Evolutionary conservation across 202 grass and related monocot genomes (phyloP).

Genomic region (Panicum virgatum): DNA sequence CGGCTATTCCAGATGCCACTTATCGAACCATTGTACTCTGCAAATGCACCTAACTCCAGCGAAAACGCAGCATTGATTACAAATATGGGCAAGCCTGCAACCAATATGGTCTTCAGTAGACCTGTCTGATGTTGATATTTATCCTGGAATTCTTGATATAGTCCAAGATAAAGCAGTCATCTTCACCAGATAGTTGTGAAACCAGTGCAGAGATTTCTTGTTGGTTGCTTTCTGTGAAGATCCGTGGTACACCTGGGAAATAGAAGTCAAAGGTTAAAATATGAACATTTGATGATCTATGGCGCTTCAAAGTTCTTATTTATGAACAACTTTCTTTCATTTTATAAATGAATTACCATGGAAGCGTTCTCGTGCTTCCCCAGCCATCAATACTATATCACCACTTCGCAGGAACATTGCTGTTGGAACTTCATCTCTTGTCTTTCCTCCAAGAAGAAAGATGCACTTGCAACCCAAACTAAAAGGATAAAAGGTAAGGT

Average conservation of each 20-base stretch:
- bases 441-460: slow-evolving; percentile 86
- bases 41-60: background rate
- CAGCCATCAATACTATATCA: slow-evolving; percentile 85
- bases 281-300: slow-evolving; percentile 1
- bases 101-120: slow-evolving; percentile 43
- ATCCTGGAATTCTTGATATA: slow-evolving; percentile 80
- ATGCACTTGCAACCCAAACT: slow-evolving; percentile 93
- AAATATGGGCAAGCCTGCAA: background rate
- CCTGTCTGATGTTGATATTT: slow-evolving; percentile 88
- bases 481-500: background rate
- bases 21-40: background rate
- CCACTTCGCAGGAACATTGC: slow-evolving; percentile 83
- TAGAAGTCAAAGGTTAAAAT: slow-evolving; percentile 5
- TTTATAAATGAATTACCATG: slow-evolving; percentile 57
- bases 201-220: slow-evolving; percentile 51
- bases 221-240: slow-evolving; percentile 66
- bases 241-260: slow-evolving; percentile 57
- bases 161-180: slow-evolving; percentile 55
- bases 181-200: slow-evolving; percentile 53
- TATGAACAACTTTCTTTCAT: background rate
- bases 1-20: background rate
- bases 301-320: background rate
- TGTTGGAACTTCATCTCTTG: slow-evolving; percentile 73
- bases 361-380: slow-evolving; percentile 80
- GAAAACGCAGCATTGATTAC: background rate